Base-by-base conservation (phyloP, 2,329 filamentous ascomycete genomes). In the Ceratocystis harringtonii region DNA sequence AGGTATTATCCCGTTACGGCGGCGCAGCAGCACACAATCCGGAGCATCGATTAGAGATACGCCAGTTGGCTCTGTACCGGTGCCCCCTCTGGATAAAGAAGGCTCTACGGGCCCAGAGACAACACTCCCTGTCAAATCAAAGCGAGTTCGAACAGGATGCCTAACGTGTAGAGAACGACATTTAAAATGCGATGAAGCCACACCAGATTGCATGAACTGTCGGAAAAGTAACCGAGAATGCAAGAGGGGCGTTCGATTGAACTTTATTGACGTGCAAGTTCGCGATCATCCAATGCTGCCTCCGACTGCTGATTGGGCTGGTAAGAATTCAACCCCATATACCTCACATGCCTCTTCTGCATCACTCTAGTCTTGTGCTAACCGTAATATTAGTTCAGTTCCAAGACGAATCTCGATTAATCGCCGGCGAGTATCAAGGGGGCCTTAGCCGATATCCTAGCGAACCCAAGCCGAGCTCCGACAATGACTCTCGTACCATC, bases 131-230 rank as follows among this genome's bases (percentile, higher is more conserved):
- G 45, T 72, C 68, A 92, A 92, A 74, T 85, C 90, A n/a, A 92
- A 87, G 76, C 81, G 92, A 69, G 90, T 95, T 19, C 85, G 92
- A 60, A 96, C 92, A 2, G 92, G 92, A 45, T 96, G 92, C 32
- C 77, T 96, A 69, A 96, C 92, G 1, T 96, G 92, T 75, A 82
- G 92, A 70, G 89, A 95, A 74, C 80, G 91, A 60, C 92, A 96
- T 78, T 78, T 96, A 63, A 96, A 96, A 75, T 96, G 92, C 74
- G 92, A 96, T 72, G 90, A 95, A 74, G 86, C 80, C 4, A 71
- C 76, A 3, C 82, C 81, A 5, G 77, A 80, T 43, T 84, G 82
- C 69, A 79, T 88, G 71, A 96, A 96, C 72, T 96, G 92, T 75
- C 84, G 84, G 67, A 96, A 95, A 76, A 94, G 92, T 63, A 92